Base-by-base conservation (phyloP, 129 eudicot genomes). In the Kitagawia praeruptora region DNA sequence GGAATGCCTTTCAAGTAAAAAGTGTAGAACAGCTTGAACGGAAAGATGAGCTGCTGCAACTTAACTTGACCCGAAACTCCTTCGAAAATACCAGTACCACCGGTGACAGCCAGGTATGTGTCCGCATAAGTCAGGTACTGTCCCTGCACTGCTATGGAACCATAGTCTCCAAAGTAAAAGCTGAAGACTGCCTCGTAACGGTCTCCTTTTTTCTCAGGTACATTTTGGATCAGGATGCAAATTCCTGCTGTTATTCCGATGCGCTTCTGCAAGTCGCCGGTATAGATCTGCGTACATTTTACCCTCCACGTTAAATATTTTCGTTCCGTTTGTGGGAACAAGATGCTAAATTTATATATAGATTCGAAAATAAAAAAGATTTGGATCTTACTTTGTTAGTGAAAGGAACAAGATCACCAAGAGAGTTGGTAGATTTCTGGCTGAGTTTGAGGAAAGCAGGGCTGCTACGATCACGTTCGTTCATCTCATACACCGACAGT, bases 11-110 rank as follows among this genome's bases (percentile, higher is more conserved):
- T 93, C 75, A 93, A 72, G 86, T 93, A 89, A 69, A 91, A 91
- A 1, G 97, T 91, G 81, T 93, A 93, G 90, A 91, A 93, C 75
- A 91, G 56, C 87, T 93, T 93, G 78, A 91, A 84, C 2, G 96
- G 98, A 76, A 89, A 93, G 42, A 93, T 83, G 16, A 93, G 78
- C 87, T 93, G 98, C 79, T 93, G 96, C 74, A 93, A 85, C 81
- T 88, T 93, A 31, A 93, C 97, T 81, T 93, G 97, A n/a, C 98
- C 98, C 75, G 84, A 88, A 7, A 84, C 98, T 47, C 98, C 98
- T 77, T 89, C 92, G 80, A 93, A 93, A 6, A 93, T 83, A 10
- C 98, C 98, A 3, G 97, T 83, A 13, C 98, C 98, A 25, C 98
- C 98, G 14, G 96, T 93, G 70, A 93, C 85, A 18, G 91, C 81